Conservation (phyloP, 345 rosid species). For the Theobroma cacao region DNA sequence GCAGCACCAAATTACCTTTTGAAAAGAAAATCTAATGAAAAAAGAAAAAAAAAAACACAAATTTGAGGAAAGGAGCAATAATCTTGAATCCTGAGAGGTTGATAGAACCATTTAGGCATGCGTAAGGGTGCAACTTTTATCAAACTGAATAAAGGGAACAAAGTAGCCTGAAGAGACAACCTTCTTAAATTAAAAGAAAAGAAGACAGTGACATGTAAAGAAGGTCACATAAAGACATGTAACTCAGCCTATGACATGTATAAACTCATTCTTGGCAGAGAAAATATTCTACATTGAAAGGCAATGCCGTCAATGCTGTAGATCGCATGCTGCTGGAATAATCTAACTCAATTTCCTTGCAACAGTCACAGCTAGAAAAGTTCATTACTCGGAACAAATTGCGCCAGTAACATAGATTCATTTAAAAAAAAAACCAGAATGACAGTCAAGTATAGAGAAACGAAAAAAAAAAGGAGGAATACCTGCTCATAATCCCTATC, state of each 20-base stretch:
- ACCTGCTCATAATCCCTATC: constrained; percentile 58
- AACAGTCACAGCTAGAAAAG: not conserved
- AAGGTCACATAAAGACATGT: not conserved
- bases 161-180: not conserved
- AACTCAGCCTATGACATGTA: not conserved
- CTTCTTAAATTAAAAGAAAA: not conserved
- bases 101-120: not conserved
- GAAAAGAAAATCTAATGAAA: not conserved
- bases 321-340: not conserved
- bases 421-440: not conserved
- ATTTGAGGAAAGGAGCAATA: not conserved
- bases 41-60: not conserved
- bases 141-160: not conserved
- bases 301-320: not conserved
- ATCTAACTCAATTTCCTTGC: not conserved
- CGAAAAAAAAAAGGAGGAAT: not conserved
- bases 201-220: not conserved
- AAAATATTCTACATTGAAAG: not conserved
- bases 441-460: not conserved
- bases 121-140: not conserved
- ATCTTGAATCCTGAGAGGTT: not conserved
- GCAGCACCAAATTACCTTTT: not conserved
- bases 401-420: not conserved
- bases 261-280: not conserved
- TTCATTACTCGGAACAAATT: not conserved